Conservation (phyloP, 306 rosid genomes). For the Quercus agrifolia region DNA sequence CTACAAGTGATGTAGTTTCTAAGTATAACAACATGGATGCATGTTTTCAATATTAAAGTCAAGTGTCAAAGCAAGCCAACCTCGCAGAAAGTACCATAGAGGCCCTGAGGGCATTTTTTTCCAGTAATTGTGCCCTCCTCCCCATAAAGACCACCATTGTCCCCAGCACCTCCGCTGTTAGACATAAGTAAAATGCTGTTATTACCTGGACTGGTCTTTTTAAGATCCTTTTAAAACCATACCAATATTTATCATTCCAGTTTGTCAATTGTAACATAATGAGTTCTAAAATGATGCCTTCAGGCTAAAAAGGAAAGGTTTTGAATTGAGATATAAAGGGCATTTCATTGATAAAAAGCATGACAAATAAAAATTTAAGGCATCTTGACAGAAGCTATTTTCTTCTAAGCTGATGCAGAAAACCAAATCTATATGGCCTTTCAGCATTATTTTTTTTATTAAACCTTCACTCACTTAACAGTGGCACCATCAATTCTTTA, state of each 20-base stretch:
- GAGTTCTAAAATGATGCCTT: not conserved
- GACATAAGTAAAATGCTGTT: conserved; percentile 25
- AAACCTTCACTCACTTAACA: not conserved
- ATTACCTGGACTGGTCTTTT: not conserved
- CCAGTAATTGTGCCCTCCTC: conserved; percentile 81
- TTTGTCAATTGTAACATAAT: not conserved
- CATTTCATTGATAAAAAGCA: not conserved
- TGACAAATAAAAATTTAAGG: not conserved
- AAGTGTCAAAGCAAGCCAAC: conserved; percentile 22
- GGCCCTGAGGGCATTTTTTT: conserved; percentile 91
- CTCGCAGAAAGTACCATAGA: conserved; percentile 81
- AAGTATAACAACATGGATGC: not conserved
- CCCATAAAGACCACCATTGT: conserved; percentile 67
- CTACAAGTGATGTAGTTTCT: not conserved
- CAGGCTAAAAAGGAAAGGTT: not conserved
- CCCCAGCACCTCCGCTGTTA: conserved; percentile 88
- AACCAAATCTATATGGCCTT: not conserved
- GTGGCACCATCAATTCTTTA: not conserved
- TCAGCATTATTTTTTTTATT: not conserved
- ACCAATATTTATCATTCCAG: not conserved
- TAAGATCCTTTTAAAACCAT: not conserved
- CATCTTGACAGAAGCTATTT: not conserved
- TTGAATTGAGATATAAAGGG: not conserved
- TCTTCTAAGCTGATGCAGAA: not conserved
- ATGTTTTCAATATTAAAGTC: conserved; percentile 8